A percentile compares a stretch with the other conserved stretches of the same genome.
phyloP scores from a whole-genome alignment of 129 eudicot genomes.

The Smallanthus sonchifolius region DNA sequence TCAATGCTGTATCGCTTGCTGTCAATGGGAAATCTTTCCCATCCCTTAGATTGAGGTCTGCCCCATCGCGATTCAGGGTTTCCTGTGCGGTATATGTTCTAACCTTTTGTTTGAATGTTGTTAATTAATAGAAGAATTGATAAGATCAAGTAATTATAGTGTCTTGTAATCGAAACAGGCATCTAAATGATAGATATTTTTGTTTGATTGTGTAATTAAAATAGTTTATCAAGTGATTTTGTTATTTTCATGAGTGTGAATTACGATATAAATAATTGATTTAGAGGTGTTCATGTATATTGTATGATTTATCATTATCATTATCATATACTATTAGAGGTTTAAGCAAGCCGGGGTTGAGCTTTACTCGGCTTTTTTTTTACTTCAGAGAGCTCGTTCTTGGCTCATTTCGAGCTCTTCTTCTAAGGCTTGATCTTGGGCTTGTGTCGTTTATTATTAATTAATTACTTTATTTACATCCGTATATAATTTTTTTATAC shows the following conservation, averaged over 20 bases:
- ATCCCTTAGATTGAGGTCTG: conserved; percentile 33
- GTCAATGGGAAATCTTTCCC: conserved; percentile 42
- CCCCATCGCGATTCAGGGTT: conserved; percentile 43
- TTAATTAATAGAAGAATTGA: not conserved
- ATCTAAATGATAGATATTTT: not conserved
- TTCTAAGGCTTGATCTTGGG: not conserved
- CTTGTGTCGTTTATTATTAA: not conserved
- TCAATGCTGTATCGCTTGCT: conserved; percentile 45
- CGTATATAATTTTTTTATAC: no score
- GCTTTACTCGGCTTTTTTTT: not conserved
- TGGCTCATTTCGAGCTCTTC: not conserved
- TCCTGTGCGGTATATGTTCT: conserved; percentile 54
- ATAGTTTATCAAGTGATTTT: not conserved
- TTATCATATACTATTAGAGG: not conserved
- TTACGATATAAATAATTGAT: not conserved
- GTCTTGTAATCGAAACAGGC: not conserved
- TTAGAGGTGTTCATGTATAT: not conserved
- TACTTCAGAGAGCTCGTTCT: not conserved
- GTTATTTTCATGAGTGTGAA: not conserved
- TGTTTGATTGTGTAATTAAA: not conserved
- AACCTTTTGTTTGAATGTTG: not conserved
- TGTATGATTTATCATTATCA: not conserved
- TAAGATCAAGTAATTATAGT: not conserved
- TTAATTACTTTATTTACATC: not conserved
- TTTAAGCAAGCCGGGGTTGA: not conserved